Percentiles rank a stretch among this genome's conserved stretches.
These are phyloP conservation scores for Rhizopogon salebrosus DNA, from an alignment of 768 basidiomycete species.

Conservation along the genomic window DNA sequence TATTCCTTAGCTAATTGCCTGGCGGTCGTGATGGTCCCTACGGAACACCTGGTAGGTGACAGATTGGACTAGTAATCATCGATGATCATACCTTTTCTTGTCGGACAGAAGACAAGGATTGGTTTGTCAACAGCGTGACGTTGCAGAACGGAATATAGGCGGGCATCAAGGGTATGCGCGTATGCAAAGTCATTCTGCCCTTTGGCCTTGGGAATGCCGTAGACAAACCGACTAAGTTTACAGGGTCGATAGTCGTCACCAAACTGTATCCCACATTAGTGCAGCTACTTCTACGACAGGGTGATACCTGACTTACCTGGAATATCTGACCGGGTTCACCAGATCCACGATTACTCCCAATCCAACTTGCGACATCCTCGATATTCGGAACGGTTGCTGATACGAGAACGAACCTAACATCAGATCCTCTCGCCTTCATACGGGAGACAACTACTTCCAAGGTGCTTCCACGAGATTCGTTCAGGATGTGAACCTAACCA, in stretches of 20 bases:
- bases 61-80: neutral
- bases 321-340: slow-evolving; percentile 55
- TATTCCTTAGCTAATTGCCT: slow-evolving; percentile 75
- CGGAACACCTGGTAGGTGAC: neutral
- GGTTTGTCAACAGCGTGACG: slow-evolving; percentile 77
- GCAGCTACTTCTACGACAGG: neutral
- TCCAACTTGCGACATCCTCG: slow-evolving; percentile 85
- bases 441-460: slow-evolving; percentile 93
- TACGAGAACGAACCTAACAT: slow-evolving; percentile 80
- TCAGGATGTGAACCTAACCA: slow-evolving; percentile 81
- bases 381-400: slow-evolving; percentile 96
- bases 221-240: slow-evolving; percentile 65
- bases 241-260: slow-evolving; percentile 92
- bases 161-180: slow-evolving; percentile 61
- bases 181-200: slow-evolving; percentile 79
- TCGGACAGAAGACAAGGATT: slow-evolving; percentile 83
- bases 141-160: slow-evolving; percentile 67
- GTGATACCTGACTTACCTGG: slow-evolving; percentile 40
- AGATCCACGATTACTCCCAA: slow-evolving; percentile 41
- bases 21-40: slow-evolving; percentile 64
- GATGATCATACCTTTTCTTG: slow-evolving; percentile 65
- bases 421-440: slow-evolving; percentile 73
- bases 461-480: slow-evolving; percentile 86
- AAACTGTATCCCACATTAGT: slow-evolving; percentile 48
- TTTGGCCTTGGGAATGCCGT: slow-evolving; percentile 59